phyloP scores from a whole-genome alignment of 192 early-diverging fungal species.

The Coemansia aciculifera region DNA sequence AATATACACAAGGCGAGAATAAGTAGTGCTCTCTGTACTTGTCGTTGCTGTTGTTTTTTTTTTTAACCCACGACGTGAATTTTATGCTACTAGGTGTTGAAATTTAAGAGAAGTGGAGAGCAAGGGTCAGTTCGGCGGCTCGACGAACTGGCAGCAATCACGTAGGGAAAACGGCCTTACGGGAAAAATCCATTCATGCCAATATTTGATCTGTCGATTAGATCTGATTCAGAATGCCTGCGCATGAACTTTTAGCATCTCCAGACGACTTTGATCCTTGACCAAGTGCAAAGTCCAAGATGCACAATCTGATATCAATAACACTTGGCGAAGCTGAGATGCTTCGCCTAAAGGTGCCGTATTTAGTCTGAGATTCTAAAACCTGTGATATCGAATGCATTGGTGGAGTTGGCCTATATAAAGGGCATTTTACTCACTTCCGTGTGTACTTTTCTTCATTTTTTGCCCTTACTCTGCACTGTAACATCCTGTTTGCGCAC shows the following conservation, averaged over 20 bases:
- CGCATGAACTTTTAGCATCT: not conserved
- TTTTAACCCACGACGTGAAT: too few relatives aligned
- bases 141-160: too few relatives aligned
- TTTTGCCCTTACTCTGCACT: too few relatives aligned
- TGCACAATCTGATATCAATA: too few relatives aligned
- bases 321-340: not conserved
- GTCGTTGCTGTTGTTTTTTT: not conserved
- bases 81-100: too few relatives aligned
- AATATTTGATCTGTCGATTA: not conserved
- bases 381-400: not conserved
- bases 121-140: too few relatives aligned
- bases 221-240: not conserved
- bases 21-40: not conserved
- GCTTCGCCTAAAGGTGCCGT: not conserved
- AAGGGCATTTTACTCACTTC: not conserved
- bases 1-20: constrained; percentile 1
- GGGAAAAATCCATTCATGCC: not conserved
- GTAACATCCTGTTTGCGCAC: too few relatives aligned
- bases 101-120: too few relatives aligned
- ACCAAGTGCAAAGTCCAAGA: too few relatives aligned
- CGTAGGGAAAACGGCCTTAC: not conserved
- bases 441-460: too few relatives aligned
- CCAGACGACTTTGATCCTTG: too few relatives aligned
- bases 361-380: not conserved
- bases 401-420: not conserved